Base-by-base conservation (phyloP, 805 yeast genomes). In the Citeromyces matritensis region DNA sequence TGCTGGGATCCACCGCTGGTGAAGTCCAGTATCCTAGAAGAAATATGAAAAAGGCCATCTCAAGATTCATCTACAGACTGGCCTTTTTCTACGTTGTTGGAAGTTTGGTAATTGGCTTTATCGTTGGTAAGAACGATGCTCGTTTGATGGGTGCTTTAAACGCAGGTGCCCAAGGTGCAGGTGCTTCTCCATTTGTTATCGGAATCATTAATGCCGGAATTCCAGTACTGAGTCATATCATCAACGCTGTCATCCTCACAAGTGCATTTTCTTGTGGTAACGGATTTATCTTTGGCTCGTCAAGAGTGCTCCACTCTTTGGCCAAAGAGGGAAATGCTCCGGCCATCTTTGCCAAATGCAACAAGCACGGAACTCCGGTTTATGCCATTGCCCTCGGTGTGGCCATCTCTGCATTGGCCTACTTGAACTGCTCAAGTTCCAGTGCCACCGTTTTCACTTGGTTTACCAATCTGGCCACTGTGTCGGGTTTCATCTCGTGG, bases 171-270 rank as follows among this genome's bases (percentile, higher is more conserved):
- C 38, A 52, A 2, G 69, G 73, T 39, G 79, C 79, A 15, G 63
- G 73, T 21, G 73, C 76, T 11, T 71, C 78, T 23, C 85, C 93
- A 1, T 79, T 72, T 43, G 86, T 78, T 30, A 69, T 81, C 42
- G 86, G 82, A 5, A 80, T 81, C 80, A 50, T 51, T 30, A 65
- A 63, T 33, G 52, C 78, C 39, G 65, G 69, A 2, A 76, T 81
- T 34, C 65, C 57, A 27, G 70, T 64, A 0, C 58, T 80, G 29
- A 84, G 85, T 23, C 69, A 74, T 43, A 58, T 81, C 33, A 78
- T 82, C 37, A 82, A 82, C 48, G 85, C 73, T 2, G 69, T 77
- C 23, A 59, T 82, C 31, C 59, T 82, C 33, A 60, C 80, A 6
- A 65, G 84, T 3, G 81, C 84, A 1, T 73, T 17, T 23, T 33